Percentiles rank a stretch among this genome's conserved stretches.
Evolutionary conservation across 2,329 filamentous ascomycete genomes (phyloP).

Genomic region (Fusarium graminum): DNA sequence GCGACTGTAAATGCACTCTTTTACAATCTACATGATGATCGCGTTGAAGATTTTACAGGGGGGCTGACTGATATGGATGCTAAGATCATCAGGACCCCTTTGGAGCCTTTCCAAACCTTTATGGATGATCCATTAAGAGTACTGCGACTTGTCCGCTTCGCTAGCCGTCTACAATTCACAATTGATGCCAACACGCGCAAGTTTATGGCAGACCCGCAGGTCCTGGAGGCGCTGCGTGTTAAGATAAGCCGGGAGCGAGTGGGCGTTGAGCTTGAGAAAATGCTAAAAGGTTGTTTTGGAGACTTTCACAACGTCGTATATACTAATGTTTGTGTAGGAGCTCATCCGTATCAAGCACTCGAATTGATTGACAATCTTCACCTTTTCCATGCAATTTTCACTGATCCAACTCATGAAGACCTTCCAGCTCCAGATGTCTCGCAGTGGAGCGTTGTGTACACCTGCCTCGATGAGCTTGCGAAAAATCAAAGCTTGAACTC

Average conservation of each 20-base stretch:
- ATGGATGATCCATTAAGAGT: conserved; percentile 93
- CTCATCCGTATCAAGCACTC: conserved; percentile 72
- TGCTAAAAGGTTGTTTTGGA: conserved; percentile 74
- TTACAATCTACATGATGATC: conserved; percentile 86
- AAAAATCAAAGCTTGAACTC: conserved; percentile 60
- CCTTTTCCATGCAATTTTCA: conserved; percentile 81
- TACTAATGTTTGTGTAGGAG: conserved; percentile 57
- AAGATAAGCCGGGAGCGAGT: conserved; percentile 96
- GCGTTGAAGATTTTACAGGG: conserved; percentile 87
- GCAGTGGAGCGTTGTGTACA: conserved; percentile 74
- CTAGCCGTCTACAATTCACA: conserved; percentile 82
- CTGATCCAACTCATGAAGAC: conserved; percentile 70
- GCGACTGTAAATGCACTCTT: conserved; percentile 96
- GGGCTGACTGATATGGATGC: conserved; percentile 81
- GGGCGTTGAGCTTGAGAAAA: conserved; percentile 89
- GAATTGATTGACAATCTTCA: conserved; percentile 73
- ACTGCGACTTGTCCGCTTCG: conserved; percentile 88
- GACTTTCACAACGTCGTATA: not conserved
- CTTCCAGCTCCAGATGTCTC: conserved; percentile 67
- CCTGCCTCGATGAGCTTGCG: conserved; percentile 68
- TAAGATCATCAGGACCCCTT: conserved; percentile 83
- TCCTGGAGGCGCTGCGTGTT: conserved; percentile 80
- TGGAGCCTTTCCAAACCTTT: conserved; percentile 92
- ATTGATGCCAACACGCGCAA: conserved; percentile 78
- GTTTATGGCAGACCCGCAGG: conserved; percentile 83